These are phyloP conservation scores for Filobasidium uniguttulatum DNA, from an alignment of 1,284 basidiomycete genomes.

Conservation along the genomic window DNA sequence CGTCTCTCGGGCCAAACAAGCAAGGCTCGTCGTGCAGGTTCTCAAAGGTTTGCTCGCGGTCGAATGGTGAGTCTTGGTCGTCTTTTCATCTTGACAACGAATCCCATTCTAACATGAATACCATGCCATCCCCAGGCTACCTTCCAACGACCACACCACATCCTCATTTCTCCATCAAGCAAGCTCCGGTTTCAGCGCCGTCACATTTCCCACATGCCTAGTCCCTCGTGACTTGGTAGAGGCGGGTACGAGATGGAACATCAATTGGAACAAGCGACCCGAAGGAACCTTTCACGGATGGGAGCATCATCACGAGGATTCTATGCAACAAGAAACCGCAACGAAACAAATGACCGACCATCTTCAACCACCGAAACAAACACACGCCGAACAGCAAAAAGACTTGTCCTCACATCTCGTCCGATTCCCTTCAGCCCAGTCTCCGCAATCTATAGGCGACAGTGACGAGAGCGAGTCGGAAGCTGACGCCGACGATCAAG, in stretches of 20 bases:
- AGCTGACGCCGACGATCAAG: too few species aligned
- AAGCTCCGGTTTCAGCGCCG: not conserved
- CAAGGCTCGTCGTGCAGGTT: not conserved
- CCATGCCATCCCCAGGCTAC: not conserved
- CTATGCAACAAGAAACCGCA: too few species aligned
- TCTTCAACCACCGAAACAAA: too few species aligned
- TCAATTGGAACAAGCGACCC: not conserved
- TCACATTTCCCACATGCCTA: not conserved
- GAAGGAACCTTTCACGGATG: too few species aligned
- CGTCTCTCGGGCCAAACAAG: conserved; percentile 2
- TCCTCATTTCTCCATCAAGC: not conserved
- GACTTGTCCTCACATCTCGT: too few species aligned
- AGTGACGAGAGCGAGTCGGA: too few species aligned
- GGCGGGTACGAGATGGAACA: not conserved
- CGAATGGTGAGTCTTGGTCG: not conserved
- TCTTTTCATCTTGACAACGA: not conserved
- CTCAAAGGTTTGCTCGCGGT: conserved; percentile 1
- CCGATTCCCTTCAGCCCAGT: too few species aligned
- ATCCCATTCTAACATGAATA: too few species aligned
- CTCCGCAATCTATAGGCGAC: too few species aligned
- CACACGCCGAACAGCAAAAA: too few species aligned
- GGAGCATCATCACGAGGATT: too few species aligned
- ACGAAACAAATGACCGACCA: too few species aligned
- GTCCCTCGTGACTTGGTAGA: not conserved
- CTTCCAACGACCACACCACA: not conserved